Conservation (phyloP, 148 eudicot genomes). For the Polygonum aviculare region DNA sequence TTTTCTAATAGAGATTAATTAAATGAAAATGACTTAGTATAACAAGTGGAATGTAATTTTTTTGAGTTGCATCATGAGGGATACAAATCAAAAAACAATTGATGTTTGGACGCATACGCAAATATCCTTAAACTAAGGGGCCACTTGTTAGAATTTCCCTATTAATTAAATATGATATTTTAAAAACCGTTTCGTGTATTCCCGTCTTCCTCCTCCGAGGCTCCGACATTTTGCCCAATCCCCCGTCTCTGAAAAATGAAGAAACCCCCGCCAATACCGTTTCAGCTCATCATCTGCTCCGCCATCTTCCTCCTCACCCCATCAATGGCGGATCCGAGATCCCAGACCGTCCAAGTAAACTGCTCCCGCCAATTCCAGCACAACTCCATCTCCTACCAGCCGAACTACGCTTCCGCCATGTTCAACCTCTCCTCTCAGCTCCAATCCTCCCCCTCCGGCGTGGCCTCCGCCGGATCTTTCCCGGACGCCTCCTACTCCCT, state of each 20-base stretch:
- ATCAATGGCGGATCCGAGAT: slow-evolving; percentile 27
- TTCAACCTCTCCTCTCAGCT: slow-evolving; percentile 30
- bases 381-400: slow-evolving; percentile 19
- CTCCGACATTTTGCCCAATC: not conserved
- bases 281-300: not conserved
- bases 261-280: not conserved
- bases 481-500: slow-evolving; percentile 33
- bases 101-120: too few species aligned
- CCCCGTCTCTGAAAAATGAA: not conserved
- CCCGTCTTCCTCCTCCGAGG: not conserved
- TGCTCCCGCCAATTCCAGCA: slow-evolving; percentile 20
- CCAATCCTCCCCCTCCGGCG: slow-evolving; percentile 24
- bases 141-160: too few species aligned
- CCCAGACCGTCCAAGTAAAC: slow-evolving; percentile 15
- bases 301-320: not conserved
- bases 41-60: too few species aligned
- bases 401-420: slow-evolving; percentile 29
- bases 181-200: not conserved
- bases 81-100: too few species aligned
- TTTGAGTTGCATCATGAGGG: too few species aligned
- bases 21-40: too few species aligned
- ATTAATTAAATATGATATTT: too few species aligned
- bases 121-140: too few species aligned
- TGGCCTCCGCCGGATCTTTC: slow-evolving; percentile 25
- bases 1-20: too few species aligned